phyloP scores from a whole-genome alignment of 345 rosid genomes.

The Gossypium arboreum region DNA sequence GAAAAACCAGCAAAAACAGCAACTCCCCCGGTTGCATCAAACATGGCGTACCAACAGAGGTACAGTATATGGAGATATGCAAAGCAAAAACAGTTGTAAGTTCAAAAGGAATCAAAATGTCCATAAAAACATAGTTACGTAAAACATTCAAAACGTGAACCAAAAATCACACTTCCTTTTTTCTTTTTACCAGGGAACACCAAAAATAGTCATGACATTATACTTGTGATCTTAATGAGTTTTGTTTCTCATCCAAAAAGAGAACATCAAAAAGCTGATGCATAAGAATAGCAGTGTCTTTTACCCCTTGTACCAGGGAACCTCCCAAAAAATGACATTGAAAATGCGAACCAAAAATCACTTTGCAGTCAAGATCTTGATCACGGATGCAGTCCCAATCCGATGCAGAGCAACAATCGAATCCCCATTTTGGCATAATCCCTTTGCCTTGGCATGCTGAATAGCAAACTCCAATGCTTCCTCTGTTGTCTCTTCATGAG shows the following conservation, averaged over 20 bases:
- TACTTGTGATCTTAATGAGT: neutral
- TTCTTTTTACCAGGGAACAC: too few species aligned
- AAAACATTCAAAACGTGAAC: neutral
- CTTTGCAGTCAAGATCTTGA: conserved; percentile 91
- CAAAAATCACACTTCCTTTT: too few species aligned
- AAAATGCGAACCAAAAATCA: neutral
- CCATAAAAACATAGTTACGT: neutral
- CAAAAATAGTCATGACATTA: neutral
- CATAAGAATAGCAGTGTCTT: neutral
- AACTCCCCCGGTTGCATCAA: neutral
- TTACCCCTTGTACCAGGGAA: neutral
- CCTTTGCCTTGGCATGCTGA: conserved; percentile 60
- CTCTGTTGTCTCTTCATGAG: conserved; percentile 83
- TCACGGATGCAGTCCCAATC: conserved; percentile 79
- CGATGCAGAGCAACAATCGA: conserved; percentile 78
- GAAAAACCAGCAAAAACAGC: neutral
- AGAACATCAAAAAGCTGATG: neutral
- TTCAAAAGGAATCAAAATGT: too few species aligned
- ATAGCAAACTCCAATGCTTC: conserved; percentile 86
- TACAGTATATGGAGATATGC: neutral
- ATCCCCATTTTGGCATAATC: conserved; percentile 74
- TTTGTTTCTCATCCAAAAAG: neutral
- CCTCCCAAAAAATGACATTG: conserved; percentile 6
- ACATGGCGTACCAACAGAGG: neutral
- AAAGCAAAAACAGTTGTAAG: neutral